phyloP scores from a whole-genome alignment of 1,284 basidiomycete species.

The Apiotrichum mycotoxinovorans region DNA sequence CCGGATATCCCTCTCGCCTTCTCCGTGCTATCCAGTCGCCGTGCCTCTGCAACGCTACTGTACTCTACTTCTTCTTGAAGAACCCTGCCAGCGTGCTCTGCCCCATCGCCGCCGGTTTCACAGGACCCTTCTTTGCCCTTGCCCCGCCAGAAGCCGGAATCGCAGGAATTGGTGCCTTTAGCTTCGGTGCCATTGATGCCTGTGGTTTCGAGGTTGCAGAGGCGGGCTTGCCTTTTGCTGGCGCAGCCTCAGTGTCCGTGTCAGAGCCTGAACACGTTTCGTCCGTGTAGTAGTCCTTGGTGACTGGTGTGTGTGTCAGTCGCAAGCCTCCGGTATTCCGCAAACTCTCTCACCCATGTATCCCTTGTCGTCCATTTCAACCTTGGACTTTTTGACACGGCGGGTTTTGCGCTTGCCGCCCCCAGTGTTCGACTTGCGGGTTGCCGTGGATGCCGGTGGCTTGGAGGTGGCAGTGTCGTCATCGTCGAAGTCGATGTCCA shows the following conservation, averaged over 20 bases:
- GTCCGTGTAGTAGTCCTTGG: conserved; percentile 34
- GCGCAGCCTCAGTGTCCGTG: conserved; percentile 23
- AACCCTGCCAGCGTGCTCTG: conserved; percentile 41
- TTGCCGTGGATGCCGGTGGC: neutral
- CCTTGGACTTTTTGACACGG: conserved; percentile 41
- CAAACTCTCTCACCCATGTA: conserved; percentile 38
- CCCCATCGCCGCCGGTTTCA: conserved; percentile 18
- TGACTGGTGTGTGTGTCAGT: conserved; percentile 22
- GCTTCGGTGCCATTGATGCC: neutral
- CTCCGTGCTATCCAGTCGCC: neutral
- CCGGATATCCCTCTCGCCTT: no score
- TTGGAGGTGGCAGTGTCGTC: conserved; percentile 4
- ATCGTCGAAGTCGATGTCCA: conserved; percentile 35
- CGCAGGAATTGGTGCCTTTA: neutral
- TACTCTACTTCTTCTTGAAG: conserved; percentile 38
- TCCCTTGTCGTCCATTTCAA: conserved; percentile 39
- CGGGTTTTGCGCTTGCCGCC: conserved; percentile 15
- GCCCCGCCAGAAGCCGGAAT: conserved; percentile 3
- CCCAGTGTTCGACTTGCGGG: neutral
- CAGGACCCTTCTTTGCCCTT: conserved; percentile 14
- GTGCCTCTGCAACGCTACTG: neutral
- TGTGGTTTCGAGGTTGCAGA: neutral
- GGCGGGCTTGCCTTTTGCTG: neutral
- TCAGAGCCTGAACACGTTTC: conserved; percentile 35
- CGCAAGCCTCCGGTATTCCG: neutral